A percentile compares a stretch with the other conserved stretches of the same genome.
Conservation (phyloP, 2,329 filamentous ascomycete genomes). For the Ceratocystis destructans region DNA sequence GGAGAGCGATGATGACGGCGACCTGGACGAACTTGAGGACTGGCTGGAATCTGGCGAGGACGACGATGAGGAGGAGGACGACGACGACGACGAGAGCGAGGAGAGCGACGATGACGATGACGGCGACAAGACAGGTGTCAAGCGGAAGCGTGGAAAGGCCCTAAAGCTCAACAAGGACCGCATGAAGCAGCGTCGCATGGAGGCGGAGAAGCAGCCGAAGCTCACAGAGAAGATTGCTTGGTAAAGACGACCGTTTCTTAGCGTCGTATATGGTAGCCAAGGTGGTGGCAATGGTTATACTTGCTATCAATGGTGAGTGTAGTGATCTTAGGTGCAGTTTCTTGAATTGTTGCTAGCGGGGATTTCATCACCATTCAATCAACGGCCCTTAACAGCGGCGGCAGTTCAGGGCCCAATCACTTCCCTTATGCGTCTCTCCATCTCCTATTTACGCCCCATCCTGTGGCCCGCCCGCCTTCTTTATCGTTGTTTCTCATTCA, state of each 20-base stretch:
- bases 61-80: conserved; percentile 45
- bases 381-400: not conserved
- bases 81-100: conserved; percentile 43
- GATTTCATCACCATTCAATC: not conserved
- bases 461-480: not conserved
- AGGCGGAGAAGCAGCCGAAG: conserved; percentile 42
- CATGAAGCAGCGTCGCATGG: conserved; percentile 37
- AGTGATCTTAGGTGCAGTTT: not conserved
- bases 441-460: conserved; percentile 3
- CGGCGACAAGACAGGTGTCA: conserved; percentile 44
- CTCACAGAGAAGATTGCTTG: conserved; percentile 33
- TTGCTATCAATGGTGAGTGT: not conserved
- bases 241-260: conserved; percentile 22
- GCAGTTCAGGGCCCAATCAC: not conserved
- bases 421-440: conserved; percentile 12
- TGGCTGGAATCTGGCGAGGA: conserved; percentile 44
- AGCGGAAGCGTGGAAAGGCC: conserved; percentile 38
- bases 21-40: conserved; percentile 76
- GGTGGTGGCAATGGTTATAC: not conserved
- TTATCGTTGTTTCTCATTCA: not conserved
- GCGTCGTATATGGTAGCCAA: not conserved
- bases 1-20: conserved; percentile 65
- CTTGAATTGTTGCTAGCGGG: not conserved
- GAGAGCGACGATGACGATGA: conserved; percentile 40
- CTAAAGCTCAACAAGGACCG: conserved; percentile 34